These are phyloP conservation scores for Solanum pimpinellifolium DNA, from an alignment of 257 asterid species.

Conservation along the genomic window DNA sequence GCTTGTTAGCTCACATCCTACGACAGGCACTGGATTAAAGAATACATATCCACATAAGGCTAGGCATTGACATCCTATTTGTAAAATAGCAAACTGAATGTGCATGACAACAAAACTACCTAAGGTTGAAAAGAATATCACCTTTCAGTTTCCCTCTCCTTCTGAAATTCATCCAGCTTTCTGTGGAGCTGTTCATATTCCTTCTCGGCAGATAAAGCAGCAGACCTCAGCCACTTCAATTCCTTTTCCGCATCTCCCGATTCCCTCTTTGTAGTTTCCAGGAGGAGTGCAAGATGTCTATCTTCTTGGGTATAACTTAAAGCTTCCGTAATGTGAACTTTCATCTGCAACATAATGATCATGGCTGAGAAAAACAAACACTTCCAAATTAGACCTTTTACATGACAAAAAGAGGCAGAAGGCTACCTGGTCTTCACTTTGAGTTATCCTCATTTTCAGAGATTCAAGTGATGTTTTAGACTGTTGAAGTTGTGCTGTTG, in stretches of 20 bases:
- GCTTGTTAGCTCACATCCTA: not conserved
- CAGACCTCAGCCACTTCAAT: constrained; percentile 77
- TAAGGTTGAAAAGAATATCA: constrained; percentile 4
- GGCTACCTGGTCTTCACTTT: constrained; percentile 74
- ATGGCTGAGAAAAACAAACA: constrained; percentile 5
- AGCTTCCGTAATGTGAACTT: constrained; percentile 49
- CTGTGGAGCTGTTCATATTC: constrained; percentile 84
- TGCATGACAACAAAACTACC: not conserved
- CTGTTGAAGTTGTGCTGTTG: constrained; percentile 52
- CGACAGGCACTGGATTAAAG: not conserved
- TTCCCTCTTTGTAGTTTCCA: constrained; percentile 76
- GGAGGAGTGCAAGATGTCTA: constrained; percentile 41
- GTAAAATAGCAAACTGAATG: not conserved
- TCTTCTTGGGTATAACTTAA: constrained; percentile 56
- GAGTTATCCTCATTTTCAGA: constrained; percentile 49
- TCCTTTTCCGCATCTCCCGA: constrained; percentile 89
- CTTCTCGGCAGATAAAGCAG: constrained; percentile 58
- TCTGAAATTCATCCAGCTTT: constrained; percentile 57
- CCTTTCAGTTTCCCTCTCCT: constrained; percentile 69
- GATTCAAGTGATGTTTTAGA: constrained; percentile 46
- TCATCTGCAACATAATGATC: constrained; percentile 47
- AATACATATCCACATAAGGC: not conserved
- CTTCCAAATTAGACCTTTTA: not conserved
- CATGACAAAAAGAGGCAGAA: not conserved
- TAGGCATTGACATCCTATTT: not conserved